These are phyloP conservation scores for Eremomyces bilateralis DNA, from an alignment of 495 filamentous ascomycete species.

Conservation along the genomic window DNA sequence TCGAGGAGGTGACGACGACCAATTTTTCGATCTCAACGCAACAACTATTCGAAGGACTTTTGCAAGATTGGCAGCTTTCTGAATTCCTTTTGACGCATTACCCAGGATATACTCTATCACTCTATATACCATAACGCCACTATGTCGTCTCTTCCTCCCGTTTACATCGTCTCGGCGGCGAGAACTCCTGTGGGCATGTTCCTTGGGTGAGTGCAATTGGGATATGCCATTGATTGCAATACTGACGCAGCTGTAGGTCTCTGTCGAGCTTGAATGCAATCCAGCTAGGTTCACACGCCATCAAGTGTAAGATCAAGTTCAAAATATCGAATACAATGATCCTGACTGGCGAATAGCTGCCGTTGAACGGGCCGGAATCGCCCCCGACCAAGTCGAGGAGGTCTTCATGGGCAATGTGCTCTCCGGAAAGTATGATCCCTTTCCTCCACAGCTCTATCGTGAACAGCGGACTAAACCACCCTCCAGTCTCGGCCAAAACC, in stretches of 20 bases:
- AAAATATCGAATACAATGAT: conserved; percentile 4
- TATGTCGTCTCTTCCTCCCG: conserved; percentile 48
- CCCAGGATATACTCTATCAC: no score
- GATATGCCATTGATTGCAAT: neutral
- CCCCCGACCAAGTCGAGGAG: conserved; percentile 72
- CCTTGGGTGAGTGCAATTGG: conserved; percentile 42
- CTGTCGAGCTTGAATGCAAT: conserved; percentile 68
- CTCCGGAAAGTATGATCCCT: conserved; percentile 56
- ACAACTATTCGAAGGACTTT: no score
- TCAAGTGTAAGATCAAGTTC: conserved; percentile 43
- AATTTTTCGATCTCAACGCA: no score
- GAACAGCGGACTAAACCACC: no score
- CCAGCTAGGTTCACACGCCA: conserved; percentile 74
- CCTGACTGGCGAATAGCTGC: conserved; percentile 34
- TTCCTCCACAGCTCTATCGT: conserved; percentile 1
- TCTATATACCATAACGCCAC: no score
- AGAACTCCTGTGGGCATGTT: conserved; percentile 87
- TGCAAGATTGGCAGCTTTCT: no score
- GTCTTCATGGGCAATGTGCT: conserved; percentile 97
- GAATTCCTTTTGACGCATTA: no score
- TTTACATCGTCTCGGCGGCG: conserved; percentile 86
- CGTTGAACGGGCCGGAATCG: conserved; percentile 64
- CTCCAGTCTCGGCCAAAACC: conserved; percentile 79
- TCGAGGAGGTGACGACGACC: no score
- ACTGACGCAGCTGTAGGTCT: conserved; percentile 28